Evolutionary conservation across 306 rosid genomes (phyloP), one percentile per base, ranked within the genome.

Genomic region (Cicer yamashitae): DNA sequence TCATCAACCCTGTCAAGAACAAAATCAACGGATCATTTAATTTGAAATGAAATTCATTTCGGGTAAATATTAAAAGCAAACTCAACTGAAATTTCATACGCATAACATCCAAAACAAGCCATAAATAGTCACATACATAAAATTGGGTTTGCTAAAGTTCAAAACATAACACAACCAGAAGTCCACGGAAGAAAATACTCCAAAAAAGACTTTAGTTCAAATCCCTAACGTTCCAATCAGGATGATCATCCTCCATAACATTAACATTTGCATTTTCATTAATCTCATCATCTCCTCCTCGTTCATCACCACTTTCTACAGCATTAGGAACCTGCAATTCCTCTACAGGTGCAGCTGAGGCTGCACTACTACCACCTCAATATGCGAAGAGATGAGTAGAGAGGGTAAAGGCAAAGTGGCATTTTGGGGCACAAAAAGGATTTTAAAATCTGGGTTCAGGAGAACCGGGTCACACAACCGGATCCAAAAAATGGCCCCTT

Each of bases 1-100:
- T 96, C 99, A 83, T 96, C 99, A 67, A 90, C 92, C 98, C 99
- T 96, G 87, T 52, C 52, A 82, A 20, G 48, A 68, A 76, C 39
- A 65, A 66, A 65, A 62, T 38, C 76, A 47, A 68, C 17, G 54
- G 54, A 18, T 51, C 66, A 18, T 57, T 66, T 79, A 71, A 63
- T 45, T 45, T 79, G 20, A 53, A 59, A 77, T 4, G 47, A 48
- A 74, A 61, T 45, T 73, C 58, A 69, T 73, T 73, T 58, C 3
- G 53, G 48, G 30, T 30, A 61, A 58, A 10, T 39, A 52, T 47
- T 62, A 61, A 70, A 78, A 83, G 66, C 75, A 58, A 58, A 58
- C 15, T 25, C 40, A 10, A 58, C 40, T 8, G n/a, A 58, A 22
- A 57, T 5, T 22, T 57, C 15, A 25, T 22, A 57, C 10, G 14